Evolutionary conservation across 257 asterid genomes (phyloP), one percentile per base, ranked within the genome.

Genomic region (Solanum lycopersicoides): DNA sequence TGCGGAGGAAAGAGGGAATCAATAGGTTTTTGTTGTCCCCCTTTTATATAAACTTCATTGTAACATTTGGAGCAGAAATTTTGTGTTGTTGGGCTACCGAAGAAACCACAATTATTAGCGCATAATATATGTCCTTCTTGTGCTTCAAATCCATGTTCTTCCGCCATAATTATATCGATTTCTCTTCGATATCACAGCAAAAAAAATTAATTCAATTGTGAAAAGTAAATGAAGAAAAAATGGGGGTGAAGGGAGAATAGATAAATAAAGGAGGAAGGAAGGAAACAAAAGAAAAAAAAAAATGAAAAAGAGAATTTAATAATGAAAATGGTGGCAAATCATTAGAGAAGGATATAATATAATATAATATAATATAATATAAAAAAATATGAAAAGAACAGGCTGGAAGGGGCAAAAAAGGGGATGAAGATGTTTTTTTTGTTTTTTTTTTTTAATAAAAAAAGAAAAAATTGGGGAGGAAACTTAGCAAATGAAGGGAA

Each of bases 41-140:
- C 86, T 2, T 92, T 35, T 25, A 89, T 91, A 87, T 87, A 88
- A 82, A 93, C 86, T 60, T 96, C 99, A 0, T 88, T 69, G 88
- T 92, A 95, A 66, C 99, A 96, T 88, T 96, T 92, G 88, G 98
- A 93, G 69, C 99, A 96, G 91, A 93, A 88, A 89, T 96, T 93
- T 50, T 92, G 96, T 21, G 97, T 94, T 56, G 99, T 91, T 2
- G 97, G 94, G 87, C 97, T 96, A 9, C 98, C 99, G 86, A 93
- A 95, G 41, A 96, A 94, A 0, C 99, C 99, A 92, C 99, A 96
- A 37, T 95, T 94, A 34, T 96, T 96, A 25, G 91, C 94, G 88
- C 98, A 96, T 74, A 96, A 69, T 7, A 95, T 94, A 91, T 92
- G 98, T 89, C 97, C 97, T 83, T 94, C 98, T n/a, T 93, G 89